Evolutionary conservation across 352 stramenopile genomes (phyloP), one percentile per base, ranked within the genome.

Genomic region (Globisporangium perplexum): DNA sequence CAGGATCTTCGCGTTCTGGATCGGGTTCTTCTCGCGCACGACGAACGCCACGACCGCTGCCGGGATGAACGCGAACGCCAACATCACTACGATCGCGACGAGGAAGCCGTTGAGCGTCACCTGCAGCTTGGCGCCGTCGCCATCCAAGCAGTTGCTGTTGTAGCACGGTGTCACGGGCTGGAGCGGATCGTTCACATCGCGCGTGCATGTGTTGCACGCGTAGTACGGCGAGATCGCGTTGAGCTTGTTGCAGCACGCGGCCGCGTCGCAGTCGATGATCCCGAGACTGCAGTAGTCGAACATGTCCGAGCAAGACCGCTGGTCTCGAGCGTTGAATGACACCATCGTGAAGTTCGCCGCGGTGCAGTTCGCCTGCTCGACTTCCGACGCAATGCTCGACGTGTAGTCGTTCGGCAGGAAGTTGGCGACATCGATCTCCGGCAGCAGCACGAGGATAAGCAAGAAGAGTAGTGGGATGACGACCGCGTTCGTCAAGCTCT

Each of bases 401-500:
- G 63, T 55, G 57, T 79, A 79, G 28, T 75, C 49, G 17, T 53
- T 17, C 18, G 69, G 62, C 22, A 83, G 20, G 24, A 82, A 86
- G 20, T 61, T 68, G 8, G 72, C 62, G 3, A 83, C 71, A 47
- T 82, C 42, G 46, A 86, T 80, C 38, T 78, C 67, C 12, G 77
- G 74, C 39, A 88, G 55, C 17, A 66, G 60, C 0, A 72, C 63
- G 15, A 86, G 47, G 30, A 86, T 71, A 20, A 80, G 55, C 17
- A 86, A 50, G 28, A 88, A 82, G 14, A 88, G 59, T 20, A 91
- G 56, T 11, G 80, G 77, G 14, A 91, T 82, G 30, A 58, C 69
- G 1, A 91, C 62, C 4, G 69, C 66, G 53, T 86, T 83, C 33
- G 85, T 39, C 33, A 81, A 49, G 31, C 70, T 86, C 57, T 86